These are phyloP conservation scores for Cavenderia fasciculata DNA, from an alignment of 78 protist genomes.

Conservation along the genomic window DNA sequence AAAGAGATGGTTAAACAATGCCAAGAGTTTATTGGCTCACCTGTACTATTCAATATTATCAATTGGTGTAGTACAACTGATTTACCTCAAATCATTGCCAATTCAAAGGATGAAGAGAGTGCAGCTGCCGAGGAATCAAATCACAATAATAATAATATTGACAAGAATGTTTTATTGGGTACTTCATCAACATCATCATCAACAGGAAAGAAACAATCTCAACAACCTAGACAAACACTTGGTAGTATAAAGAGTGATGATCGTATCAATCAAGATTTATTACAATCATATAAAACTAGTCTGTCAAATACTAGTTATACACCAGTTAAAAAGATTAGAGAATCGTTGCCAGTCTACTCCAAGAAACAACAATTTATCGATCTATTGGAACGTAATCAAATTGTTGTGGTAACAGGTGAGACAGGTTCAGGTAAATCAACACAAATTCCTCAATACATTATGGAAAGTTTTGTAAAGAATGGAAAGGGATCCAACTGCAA, in stretches of 20 bases:
- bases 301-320: not conserved
- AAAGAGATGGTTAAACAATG: slow-evolving; percentile 24
- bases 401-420: slow-evolving; percentile 63
- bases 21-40: slow-evolving; percentile 7
- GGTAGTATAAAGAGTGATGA: not conserved
- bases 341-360: slow-evolving; percentile 37
- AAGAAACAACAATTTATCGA: slow-evolving; percentile 33
- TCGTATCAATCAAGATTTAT: not conserved
- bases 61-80: not conserved
- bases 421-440: slow-evolving; percentile 97
- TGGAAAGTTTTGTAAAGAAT: slow-evolving; percentile 49
- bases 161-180: not conserved
- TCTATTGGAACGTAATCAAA: slow-evolving; percentile 8
- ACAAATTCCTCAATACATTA: slow-evolving; percentile 91
- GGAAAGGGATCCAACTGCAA: slow-evolving; percentile 56
- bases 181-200: not conserved
- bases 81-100: not conserved
- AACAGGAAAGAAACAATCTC: not conserved
- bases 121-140: not conserved
- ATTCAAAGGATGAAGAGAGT: not conserved
- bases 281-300: not conserved
- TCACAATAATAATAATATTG: not conserved
- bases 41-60: slow-evolving; percentile 40
- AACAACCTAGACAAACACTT: not conserved
- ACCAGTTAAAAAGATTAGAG: not conserved